Percentiles rank a stretch among this genome's conserved stretches.
phyloP scores from a whole-genome alignment of 208 protist species.

The Herpetomonas samuelpessoai region DNA sequence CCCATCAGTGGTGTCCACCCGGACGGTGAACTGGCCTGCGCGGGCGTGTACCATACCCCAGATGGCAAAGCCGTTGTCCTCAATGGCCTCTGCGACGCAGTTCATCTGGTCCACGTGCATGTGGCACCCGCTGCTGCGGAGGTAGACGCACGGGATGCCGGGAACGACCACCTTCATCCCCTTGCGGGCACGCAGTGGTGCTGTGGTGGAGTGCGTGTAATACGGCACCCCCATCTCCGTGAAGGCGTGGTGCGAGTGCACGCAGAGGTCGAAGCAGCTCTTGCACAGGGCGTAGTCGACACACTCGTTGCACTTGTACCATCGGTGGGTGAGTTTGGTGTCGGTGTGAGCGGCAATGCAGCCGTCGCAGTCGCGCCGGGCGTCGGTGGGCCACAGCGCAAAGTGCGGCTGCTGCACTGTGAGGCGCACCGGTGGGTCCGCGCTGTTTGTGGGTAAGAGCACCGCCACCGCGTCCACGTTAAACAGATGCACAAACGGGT shows the following conservation, averaged over 20 bases:
- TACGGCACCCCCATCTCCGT: slow-evolving; percentile 69
- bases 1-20: slow-evolving; percentile 61
- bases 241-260: slow-evolving; percentile 86
- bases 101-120: slow-evolving; percentile 70
- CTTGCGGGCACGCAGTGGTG: slow-evolving; percentile 30
- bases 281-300: slow-evolving; percentile 85
- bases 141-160: slow-evolving; percentile 57
- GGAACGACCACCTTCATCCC: slow-evolving; percentile 80
- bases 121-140: slow-evolving; percentile 74
- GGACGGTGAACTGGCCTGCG: slow-evolving; percentile 52
- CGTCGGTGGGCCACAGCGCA: slow-evolving; percentile 38
- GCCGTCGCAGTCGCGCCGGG: slow-evolving; percentile 67
- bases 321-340: slow-evolving; percentile 34
- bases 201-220: slow-evolving; percentile 51
- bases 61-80: slow-evolving; percentile 68
- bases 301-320: slow-evolving; percentile 92
- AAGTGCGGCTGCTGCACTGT: slow-evolving; percentile 74
- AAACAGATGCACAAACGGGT: slow-evolving; percentile 87
- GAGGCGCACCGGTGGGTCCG: slow-evolving; percentile 45
- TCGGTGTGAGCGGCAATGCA: slow-evolving; percentile 63
- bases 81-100: slow-evolving; percentile 63
- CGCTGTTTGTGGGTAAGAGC: slow-evolving; percentile 63
- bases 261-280: slow-evolving; percentile 70
- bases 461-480: slow-evolving; percentile 89
- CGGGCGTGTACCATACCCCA: slow-evolving; percentile 73